These are phyloP conservation scores for Melaleuca quinquenervia DNA, from an alignment of 345 rosid species.

Conservation along the genomic window DNA sequence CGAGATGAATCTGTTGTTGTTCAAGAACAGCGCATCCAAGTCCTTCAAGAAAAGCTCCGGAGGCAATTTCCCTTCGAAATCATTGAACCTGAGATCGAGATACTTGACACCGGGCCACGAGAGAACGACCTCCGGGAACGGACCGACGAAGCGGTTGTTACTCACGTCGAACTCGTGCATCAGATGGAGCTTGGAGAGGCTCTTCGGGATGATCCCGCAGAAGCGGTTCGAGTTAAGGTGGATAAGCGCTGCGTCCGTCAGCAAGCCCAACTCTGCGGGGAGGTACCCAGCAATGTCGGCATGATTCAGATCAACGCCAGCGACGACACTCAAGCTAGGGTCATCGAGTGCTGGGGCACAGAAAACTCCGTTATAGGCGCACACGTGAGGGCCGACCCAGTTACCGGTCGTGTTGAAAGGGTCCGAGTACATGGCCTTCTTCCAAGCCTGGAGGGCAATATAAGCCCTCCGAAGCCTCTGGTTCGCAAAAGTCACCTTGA, in stretches of 20 bases:
- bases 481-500: conserved; percentile 31
- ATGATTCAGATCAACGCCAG: conserved; percentile 58
- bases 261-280: conserved; percentile 53
- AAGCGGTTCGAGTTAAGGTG: conserved; percentile 72
- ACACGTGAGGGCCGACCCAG: conserved; percentile 66
- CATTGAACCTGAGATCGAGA: conserved; percentile 56
- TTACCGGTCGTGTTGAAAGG: conserved; percentile 55
- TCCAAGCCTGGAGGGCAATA: conserved; percentile 68
- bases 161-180: conserved; percentile 82
- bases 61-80: conserved; percentile 70
- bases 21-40: conserved; percentile 63
- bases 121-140: conserved; percentile 46
- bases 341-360: conserved; percentile 62
- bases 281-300: conserved; percentile 81
- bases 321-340: conserved; percentile 36
- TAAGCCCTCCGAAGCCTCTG: conserved; percentile 52
- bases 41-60: conserved; percentile 31
- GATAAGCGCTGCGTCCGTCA: conserved; percentile 51
- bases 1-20: conserved; percentile 63
- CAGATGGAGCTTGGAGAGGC: conserved; percentile 28
- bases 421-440: conserved; percentile 64
- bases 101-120: conserved; percentile 43
- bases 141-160: conserved; percentile 73
- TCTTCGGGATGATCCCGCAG: conserved; percentile 68
- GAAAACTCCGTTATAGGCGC: conserved; percentile 57